Evolutionary conservation across 2,329 filamentous ascomycete species (phyloP), one percentile per base, ranked within the genome.

Genomic region (Monilinia aucupariae): DNA sequence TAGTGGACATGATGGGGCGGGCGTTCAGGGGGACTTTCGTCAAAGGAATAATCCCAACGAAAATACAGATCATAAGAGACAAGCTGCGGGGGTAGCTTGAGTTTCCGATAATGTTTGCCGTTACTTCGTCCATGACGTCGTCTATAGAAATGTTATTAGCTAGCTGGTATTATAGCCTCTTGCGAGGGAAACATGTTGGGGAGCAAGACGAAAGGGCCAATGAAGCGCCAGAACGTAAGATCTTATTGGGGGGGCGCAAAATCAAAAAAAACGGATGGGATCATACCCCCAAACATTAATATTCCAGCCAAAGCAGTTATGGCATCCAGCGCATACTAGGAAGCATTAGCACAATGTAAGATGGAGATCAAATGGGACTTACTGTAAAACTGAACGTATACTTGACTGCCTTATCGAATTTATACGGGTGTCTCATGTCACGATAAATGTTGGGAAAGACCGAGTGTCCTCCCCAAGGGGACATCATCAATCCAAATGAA

Each of bases 11-110:
- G 69, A 97, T 92, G 13, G 93, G 94, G 2, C 92, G 88, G 10
- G 90, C 88, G 74, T 92, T 96, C 43, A 97, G 80, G 0, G 92
- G 92, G n/a, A 97, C 86, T 76, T 99, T 99, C 43, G 93, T 97
- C 59, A 99, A 79, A 0, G 93, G 94, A 67, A 97, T 96, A 73
- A 97, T 92, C 72, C 89, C 89, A 69, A 97, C 90, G 75, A 92
- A 93, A 66, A 90, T 79, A 67, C 91, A 91, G 75, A 97, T 89
- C 68, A 93, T 79, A 53, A 93, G 77, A n/a, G 86, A 91, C 48
- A 96, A 76, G 1, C 79, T 81, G 15, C 83, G 78, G 0, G 93
- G 91, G 73, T 96, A 97, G 61, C 87, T 88, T 7, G 81, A 76
- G 0, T 85, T 88, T 59, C 82, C 80, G 68, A 97, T 84, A 65